These are phyloP conservation scores for Vigna hirtella DNA, from an alignment of 306 rosid species.

Conservation along the genomic window DNA sequence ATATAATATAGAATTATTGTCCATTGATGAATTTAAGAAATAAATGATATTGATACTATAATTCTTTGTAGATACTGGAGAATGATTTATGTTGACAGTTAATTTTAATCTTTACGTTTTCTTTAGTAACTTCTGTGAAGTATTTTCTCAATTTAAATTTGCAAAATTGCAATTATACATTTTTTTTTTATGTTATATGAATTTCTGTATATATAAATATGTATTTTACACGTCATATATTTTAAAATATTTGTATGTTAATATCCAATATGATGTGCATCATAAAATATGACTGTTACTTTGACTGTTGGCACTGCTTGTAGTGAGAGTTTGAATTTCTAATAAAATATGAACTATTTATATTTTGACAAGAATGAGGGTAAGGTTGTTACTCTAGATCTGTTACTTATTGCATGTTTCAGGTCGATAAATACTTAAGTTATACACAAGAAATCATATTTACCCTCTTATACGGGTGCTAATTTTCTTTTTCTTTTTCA, in stretches of 20 bases:
- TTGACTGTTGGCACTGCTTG: conserved; percentile 4
- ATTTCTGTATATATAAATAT: too few relatives aligned
- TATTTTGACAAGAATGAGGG: background rate
- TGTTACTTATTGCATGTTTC: background rate
- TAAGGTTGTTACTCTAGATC: background rate
- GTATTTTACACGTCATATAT: too few relatives aligned
- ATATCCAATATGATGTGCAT: background rate
- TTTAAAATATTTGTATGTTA: background rate
- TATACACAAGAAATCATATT: conserved; percentile 16
- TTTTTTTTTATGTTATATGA: background rate
- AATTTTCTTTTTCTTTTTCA: conserved; percentile 45
- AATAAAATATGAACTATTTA: background rate
- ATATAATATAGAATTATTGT: background rate
- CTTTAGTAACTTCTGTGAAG: too few relatives aligned
- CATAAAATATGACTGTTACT: background rate
- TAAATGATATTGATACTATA: background rate
- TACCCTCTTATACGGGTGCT: conserved; percentile 17
- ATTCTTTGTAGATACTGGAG: too few relatives aligned
- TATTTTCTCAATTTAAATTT: too few relatives aligned
- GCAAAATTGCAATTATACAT: background rate
- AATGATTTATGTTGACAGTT: background rate
- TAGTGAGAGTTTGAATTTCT: background rate
- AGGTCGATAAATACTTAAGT: background rate
- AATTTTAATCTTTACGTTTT: too few relatives aligned
- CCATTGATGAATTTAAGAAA: background rate